Conservation (phyloP, 2,329 filamentous ascomycete species). For the Plenodomus tracheiphilus region DNA sequence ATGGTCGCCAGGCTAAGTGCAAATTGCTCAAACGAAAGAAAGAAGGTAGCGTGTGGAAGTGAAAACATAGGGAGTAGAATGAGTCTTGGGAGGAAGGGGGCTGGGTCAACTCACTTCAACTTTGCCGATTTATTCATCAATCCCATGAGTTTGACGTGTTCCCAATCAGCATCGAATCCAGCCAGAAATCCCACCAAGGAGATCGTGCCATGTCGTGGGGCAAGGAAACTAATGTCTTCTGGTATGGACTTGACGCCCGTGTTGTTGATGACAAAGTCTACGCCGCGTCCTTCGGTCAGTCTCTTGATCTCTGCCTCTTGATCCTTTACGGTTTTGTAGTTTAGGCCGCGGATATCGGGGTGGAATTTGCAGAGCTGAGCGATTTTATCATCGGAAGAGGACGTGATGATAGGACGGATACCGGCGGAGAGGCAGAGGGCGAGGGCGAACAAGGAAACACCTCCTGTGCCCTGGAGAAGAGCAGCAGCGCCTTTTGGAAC, state of each 20-base stretch:
- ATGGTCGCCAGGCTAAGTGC: too few relatives aligned
- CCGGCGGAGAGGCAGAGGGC: constrained; percentile 28
- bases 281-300: constrained; percentile 46
- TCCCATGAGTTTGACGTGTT: constrained; percentile 11
- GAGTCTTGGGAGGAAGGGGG: too few relatives aligned
- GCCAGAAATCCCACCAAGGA: constrained; percentile 31
- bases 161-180: constrained; percentile 13
- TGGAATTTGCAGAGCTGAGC: constrained; percentile 49
- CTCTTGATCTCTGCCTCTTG: constrained; percentile 59
- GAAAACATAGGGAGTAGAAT: too few relatives aligned
- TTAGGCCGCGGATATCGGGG: constrained; percentile 49
- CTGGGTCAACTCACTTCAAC: neutral
- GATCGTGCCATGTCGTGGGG: constrained; percentile 20
- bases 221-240: constrained; percentile 16
- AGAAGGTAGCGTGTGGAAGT: too few relatives aligned
- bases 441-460: constrained; percentile 44
- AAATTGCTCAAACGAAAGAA: too few relatives aligned
- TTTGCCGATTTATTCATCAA: constrained; percentile 27
- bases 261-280: constrained; percentile 53
- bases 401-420: constrained; percentile 59
- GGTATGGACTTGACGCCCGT: constrained; percentile 20
- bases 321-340: constrained; percentile 58
- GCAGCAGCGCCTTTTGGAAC: constrained; percentile 12
- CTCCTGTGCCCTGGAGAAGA: constrained; percentile 42
- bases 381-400: constrained; percentile 58